Evolutionary conservation across 2,329 filamentous ascomycete species (phyloP), one percentile per base, ranked within the genome.

Genomic region (Phoma sp.): DNA sequence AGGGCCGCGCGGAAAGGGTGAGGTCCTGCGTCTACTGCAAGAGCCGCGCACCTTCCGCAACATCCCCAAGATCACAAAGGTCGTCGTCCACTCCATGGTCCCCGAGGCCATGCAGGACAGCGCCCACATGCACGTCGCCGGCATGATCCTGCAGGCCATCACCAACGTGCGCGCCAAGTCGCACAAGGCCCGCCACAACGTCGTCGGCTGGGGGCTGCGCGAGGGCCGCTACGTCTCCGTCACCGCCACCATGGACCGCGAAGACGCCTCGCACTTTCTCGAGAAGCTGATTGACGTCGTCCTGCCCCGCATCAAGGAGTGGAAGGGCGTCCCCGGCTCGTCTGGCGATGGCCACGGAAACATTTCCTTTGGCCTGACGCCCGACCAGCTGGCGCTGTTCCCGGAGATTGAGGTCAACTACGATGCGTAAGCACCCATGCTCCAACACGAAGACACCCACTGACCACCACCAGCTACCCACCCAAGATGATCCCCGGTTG

Each of bases 341-440:
- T 91, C 91, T 35, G 95, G 95, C 70, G 95, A 99, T 75, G 88
- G 87, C 70, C 88, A 89, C 58, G 95, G 95, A 33, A 97, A 98
- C 75, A 83, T 99, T 64, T 84, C 83, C 9, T 94, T 93, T 75
- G 95, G 95, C 64, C 82, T 99, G 67, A 83, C 83, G 13, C 82
- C 88, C 5, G 88, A 91, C 55, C 86, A 89, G 64, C 86, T 96
- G 68, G 86, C 89, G 45, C 80, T 91, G 62, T 99, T 98, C 78
- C 95, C 95, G 0, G 95, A 99, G 80, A 85, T 99, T 40, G 93
- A 97, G 77, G 86, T 92, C 67, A 97, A 96, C 80, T 96, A 95
- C 72, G 91, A 96, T 78, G 82, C 84, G 92, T 96, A 78, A 84
- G 90, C 84, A 6, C 3, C 3, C 4, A 35, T 8, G 9, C 21